These are phyloP conservation scores for Pythium phragmiticola DNA, from an alignment of 352 stramenopile species.

Conservation along the genomic window DNA sequence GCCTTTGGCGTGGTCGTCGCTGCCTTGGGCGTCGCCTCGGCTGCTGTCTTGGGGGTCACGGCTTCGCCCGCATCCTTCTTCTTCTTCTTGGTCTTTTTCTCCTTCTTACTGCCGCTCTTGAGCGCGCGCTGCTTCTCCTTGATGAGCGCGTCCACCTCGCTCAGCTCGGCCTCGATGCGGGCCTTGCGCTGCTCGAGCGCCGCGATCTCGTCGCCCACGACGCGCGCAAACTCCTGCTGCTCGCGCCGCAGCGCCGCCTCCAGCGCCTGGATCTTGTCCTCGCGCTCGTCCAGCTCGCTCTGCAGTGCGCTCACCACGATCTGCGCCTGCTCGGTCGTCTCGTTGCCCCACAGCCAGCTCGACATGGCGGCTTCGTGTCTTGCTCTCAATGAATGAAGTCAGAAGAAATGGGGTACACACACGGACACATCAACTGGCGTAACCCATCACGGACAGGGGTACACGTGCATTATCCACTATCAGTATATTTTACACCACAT, in stretches of 20 bases:
- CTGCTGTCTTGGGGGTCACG: conserved; percentile 6
- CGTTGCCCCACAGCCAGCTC: conserved; percentile 85
- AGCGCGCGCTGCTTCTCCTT: conserved; percentile 63
- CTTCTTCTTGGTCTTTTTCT: conserved; percentile 39
- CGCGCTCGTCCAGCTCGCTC: conserved; percentile 76
- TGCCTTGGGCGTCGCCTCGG: conserved; percentile 3
- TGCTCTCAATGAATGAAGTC: conserved; percentile 11
- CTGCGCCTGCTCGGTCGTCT: conserved; percentile 83
- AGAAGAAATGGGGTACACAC: conserved; percentile 6
- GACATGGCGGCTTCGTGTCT: conserved; percentile 25
- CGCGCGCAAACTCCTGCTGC: conserved; percentile 64
- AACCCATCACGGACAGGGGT: not conserved
- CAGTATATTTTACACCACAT: conserved; percentile 10
- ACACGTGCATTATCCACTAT: conserved; percentile 3
- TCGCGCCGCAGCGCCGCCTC: conserved; percentile 71
- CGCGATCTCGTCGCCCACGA: conserved; percentile 60
- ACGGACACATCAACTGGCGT: not conserved
- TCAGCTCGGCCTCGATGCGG: conserved; percentile 43
- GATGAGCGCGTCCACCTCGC: conserved; percentile 53
- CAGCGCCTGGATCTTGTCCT: conserved; percentile 77
- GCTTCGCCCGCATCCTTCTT: conserved; percentile 36
- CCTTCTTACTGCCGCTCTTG: conserved; percentile 27
- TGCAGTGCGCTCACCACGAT: conserved; percentile 83
- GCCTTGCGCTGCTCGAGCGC: conserved; percentile 60
- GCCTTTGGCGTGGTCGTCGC: conserved; percentile 20